A percentile compares a stretch with the other conserved stretches of the same genome.
Evolutionary conservation across 345 rosid genomes (phyloP).

Genomic region (Lumnitzera racemosa): DNA sequence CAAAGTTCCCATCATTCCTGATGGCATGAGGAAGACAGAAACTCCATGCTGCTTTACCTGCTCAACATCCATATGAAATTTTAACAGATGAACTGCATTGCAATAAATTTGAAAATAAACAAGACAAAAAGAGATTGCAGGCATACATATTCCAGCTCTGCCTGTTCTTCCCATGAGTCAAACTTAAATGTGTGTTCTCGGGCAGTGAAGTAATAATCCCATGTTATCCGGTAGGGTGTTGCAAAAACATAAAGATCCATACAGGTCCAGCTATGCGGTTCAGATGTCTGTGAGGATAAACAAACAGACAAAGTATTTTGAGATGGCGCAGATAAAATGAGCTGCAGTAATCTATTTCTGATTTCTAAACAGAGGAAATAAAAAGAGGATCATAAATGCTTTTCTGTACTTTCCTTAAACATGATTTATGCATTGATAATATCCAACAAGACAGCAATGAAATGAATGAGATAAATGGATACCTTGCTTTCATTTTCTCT

Average conservation of each 20-base stretch:
- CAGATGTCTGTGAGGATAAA: conserved; percentile 51
- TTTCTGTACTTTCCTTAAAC: too few relatives aligned
- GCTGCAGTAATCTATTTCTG: too few relatives aligned
- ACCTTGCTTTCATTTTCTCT: too few relatives aligned
- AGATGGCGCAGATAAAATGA: too few relatives aligned
- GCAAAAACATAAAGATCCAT: conserved; percentile 98
- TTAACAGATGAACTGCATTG: conserved; percentile 7
- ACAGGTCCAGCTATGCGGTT: conserved; percentile 91
- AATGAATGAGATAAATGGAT: too few relatives aligned
- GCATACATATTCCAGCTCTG: conserved; percentile 87
- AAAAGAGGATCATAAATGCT: too few relatives aligned
- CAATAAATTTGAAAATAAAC: conserved; percentile 1
- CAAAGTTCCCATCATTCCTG: conserved; percentile 93
- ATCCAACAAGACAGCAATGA: too few relatives aligned
- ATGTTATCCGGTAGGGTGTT: conserved; percentile 88
- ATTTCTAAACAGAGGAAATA: too few relatives aligned
- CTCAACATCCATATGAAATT: conserved; percentile 11
- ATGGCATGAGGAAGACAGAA: conserved; percentile 94
- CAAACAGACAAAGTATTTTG: background rate
- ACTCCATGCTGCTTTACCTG: conserved; percentile 94
- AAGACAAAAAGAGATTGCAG: conserved; percentile 3
- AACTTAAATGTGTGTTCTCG: conserved; percentile 74
- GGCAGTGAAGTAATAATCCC: conserved; percentile 93
- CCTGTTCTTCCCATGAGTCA: conserved; percentile 83
- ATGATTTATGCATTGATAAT: too few relatives aligned